phyloP scores from a whole-genome alignment of 2,329 filamentous ascomycete species.

The Cytospora leucostoma region DNA sequence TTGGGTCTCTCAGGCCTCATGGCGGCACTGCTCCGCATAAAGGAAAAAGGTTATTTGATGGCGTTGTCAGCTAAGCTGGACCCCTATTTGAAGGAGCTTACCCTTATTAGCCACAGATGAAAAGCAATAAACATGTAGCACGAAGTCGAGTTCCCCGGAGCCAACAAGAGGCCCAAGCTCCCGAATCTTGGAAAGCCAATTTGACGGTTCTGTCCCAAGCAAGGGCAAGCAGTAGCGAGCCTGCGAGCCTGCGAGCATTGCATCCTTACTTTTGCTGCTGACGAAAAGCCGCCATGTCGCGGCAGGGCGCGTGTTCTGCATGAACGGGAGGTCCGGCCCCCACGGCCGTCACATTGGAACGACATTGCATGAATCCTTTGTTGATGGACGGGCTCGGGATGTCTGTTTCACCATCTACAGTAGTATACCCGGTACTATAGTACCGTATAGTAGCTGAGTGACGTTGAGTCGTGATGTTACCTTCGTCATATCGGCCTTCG shows the following conservation, averaged over 20 bases:
- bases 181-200: slow-evolving; percentile 11
- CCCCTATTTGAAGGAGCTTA: not conserved
- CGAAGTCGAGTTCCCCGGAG: not conserved
- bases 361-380: slow-evolving; percentile 17
- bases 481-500: slow-evolving; percentile 7
- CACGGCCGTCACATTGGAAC: slow-evolving; percentile 13
- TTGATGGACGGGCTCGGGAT: not conserved
- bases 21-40: not conserved
- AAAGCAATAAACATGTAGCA: slow-evolving; percentile 11
- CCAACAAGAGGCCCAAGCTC: slow-evolving; percentile 21
- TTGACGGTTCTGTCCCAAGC: slow-evolving; percentile 4
- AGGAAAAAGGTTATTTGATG: slow-evolving; percentile 3
- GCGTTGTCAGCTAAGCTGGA: slow-evolving; percentile 4
- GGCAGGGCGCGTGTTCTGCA: slow-evolving; percentile 12
- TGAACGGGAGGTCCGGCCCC: slow-evolving; percentile 16
- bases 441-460: too few species aligned
- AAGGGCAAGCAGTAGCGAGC: not conserved
- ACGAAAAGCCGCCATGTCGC: not conserved
- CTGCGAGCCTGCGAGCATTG: not conserved
- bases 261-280: not conserved
- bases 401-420: not conserved
- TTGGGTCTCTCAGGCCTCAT: not conserved
- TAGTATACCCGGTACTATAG: too few species aligned
- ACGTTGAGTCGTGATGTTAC: slow-evolving; percentile 6
- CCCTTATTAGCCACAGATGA: slow-evolving; percentile 10